Conservation (phyloP, 208 protist genomes). For the Angomonas deanei region DNA sequence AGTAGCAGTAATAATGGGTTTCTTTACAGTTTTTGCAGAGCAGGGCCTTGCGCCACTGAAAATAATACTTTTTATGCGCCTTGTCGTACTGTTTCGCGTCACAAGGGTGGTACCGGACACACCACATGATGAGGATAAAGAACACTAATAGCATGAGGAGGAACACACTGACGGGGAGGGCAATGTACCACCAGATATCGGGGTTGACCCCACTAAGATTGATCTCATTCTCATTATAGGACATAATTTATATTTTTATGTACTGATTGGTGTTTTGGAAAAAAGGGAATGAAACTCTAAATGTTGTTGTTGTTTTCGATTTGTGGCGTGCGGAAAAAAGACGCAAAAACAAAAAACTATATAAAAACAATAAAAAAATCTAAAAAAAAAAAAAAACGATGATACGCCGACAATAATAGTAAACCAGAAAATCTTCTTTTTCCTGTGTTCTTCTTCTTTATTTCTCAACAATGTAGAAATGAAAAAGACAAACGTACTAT, state of each 20-base stretch:
- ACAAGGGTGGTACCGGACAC: neutral
- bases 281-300: neutral
- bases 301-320: too few species aligned
- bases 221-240: neutral
- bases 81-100: neutral
- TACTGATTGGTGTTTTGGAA: neutral
- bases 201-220: too few species aligned
- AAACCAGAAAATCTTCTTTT: neutral
- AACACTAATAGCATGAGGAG: neutral
- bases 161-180: neutral
- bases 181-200: neutral
- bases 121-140: neutral
- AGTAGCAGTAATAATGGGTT: neutral
- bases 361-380: slow-evolving; percentile 1
- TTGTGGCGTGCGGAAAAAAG: too few species aligned
- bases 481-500: neutral
- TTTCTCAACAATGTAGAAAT: neutral
- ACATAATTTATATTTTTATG: neutral
- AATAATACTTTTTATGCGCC: neutral
- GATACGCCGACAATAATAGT: neutral
- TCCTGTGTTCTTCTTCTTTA: neutral
- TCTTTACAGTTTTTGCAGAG: neutral
- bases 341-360: too few species aligned
- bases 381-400: slow-evolving; percentile 11
- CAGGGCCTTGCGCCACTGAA: neutral